Conservation (phyloP, 202 grass and related monocot species). For the Sporobolus alterniflorus region DNA sequence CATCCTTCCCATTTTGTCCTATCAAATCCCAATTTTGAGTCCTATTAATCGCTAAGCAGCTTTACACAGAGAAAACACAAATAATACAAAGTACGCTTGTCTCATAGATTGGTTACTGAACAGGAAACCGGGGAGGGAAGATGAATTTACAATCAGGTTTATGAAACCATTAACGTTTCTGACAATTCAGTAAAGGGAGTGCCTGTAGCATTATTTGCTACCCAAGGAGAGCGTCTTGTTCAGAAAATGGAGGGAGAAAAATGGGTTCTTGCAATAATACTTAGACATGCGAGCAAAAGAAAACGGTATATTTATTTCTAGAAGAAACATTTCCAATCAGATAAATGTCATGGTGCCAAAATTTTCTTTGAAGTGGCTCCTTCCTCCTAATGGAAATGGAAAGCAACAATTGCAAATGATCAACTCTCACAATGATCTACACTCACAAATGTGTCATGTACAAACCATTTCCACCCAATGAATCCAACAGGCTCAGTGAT, state of each 20-base stretch:
- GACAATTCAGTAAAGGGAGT: background rate
- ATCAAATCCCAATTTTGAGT: constrained; percentile 73
- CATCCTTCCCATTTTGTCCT: constrained; percentile 63
- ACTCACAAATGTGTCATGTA: background rate
- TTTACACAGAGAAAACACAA: constrained; percentile 22
- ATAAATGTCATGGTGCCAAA: background rate
- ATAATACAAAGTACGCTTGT: background rate
- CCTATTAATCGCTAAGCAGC: constrained; percentile 24
- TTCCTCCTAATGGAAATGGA: background rate
- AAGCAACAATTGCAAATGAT: background rate
- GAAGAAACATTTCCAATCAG: background rate
- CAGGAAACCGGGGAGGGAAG: background rate
- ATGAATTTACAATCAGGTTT: background rate
- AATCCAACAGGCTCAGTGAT: background rate
- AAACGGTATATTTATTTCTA: background rate
- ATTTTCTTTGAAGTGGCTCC: background rate
- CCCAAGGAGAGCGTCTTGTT: background rate
- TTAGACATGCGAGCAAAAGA: background rate
- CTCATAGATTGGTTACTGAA: background rate
- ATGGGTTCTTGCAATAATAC: background rate
- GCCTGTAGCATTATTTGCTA: background rate
- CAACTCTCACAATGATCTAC: background rate
- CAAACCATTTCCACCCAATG: constrained; percentile 5
- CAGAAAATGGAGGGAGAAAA: background rate
- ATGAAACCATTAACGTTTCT: background rate